Conservation (phyloP, 495 filamentous ascomycete genomes). For the Hypoxylon lienhwacheense region DNA sequence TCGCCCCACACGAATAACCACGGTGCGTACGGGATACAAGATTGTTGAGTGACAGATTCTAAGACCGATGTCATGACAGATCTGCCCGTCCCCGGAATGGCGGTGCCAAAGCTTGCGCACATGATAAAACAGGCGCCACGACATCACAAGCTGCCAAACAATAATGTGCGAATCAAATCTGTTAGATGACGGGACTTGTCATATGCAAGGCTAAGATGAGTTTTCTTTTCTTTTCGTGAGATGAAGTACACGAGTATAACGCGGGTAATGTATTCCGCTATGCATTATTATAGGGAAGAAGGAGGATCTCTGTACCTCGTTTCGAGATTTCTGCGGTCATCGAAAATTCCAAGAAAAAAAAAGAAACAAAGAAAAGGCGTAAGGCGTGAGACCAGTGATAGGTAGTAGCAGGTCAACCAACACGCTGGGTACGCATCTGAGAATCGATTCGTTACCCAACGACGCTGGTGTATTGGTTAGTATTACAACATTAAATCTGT, state of each 20-base stretch:
- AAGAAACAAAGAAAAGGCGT: slow-evolving; percentile 14
- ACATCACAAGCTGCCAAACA: slow-evolving; percentile 20
- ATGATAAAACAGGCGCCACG: slow-evolving; percentile 17
- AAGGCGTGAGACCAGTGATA: slow-evolving; percentile 11
- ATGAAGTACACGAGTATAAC: slow-evolving; percentile 8
- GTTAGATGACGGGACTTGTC: slow-evolving; percentile 13
- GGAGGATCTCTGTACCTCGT: slow-evolving; percentile 22
- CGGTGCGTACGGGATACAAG: slow-evolving; percentile 12
- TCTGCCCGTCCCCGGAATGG: slow-evolving; percentile 27
- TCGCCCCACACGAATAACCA: slow-evolving; percentile 5
- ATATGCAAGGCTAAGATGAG: slow-evolving; percentile 30
- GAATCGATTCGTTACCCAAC: slow-evolving; percentile 17
- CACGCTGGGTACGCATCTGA: slow-evolving; percentile 11
- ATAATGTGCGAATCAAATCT: slow-evolving; percentile 12
- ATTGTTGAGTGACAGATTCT: slow-evolving; percentile 20
- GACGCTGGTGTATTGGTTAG: slow-evolving; percentile 13
- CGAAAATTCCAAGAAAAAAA: slow-evolving; percentile 14
- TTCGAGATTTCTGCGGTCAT: slow-evolving; percentile 29
- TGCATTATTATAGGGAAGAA: slow-evolving; percentile 22
- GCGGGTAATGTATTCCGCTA: slow-evolving; percentile 6
- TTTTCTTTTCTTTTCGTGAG: slow-evolving; percentile 4
- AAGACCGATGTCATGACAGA: slow-evolving; percentile 29
- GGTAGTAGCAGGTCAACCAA: too few relatives aligned
- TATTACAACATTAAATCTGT: slow-evolving; percentile 4
- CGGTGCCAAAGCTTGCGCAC: slow-evolving; percentile 23